These are phyloP conservation scores for Primulina huaijiensis DNA, from an alignment of 257 asterid species.

Conservation along the genomic window DNA sequence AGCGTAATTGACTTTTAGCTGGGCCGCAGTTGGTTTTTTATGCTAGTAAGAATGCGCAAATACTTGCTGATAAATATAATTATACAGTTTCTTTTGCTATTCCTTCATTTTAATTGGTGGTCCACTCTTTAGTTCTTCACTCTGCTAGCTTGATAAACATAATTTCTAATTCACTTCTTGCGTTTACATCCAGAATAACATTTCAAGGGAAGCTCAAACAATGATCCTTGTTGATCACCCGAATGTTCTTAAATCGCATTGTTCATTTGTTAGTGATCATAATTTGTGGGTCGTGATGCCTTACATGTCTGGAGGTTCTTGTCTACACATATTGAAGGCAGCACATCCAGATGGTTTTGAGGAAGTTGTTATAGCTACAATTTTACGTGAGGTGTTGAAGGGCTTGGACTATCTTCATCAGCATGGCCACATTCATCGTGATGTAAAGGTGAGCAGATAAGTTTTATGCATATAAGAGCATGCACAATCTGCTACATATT, in stretches of 20 bases:
- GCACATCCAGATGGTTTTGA: constrained; percentile 89
- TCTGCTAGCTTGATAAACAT: constrained; percentile 21
- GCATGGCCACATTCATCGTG: constrained; percentile 97
- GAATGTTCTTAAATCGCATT: constrained; percentile 87
- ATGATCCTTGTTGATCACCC: constrained; percentile 96
- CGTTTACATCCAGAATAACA: constrained; percentile 57
- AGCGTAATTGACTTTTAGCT: constrained; percentile 17
- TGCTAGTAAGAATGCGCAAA: constrained; percentile 20
- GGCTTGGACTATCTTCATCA: constrained; percentile 95
- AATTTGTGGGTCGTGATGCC: constrained; percentile 98
- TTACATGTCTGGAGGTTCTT: constrained; percentile 95
- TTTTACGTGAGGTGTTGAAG: constrained; percentile 82
- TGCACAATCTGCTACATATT: background rate
- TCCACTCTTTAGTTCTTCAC: constrained; percentile 12
- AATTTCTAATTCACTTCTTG: constrained; percentile 30
- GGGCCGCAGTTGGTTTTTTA: background rate
- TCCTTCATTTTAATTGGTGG: background rate
- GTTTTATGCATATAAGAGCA: constrained; percentile 16
- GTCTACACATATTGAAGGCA: constrained; percentile 90
- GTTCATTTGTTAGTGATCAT: constrained; percentile 90
- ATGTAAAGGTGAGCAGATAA: constrained; percentile 72
- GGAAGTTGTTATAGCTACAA: constrained; percentile 89
- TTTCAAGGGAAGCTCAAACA: constrained; percentile 93
- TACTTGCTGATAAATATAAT: background rate
- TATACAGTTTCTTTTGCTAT: constrained; percentile 12